These are phyloP conservation scores for Fusarium papillatum DNA, from an alignment of 2,329 filamentous ascomycete genomes.

Conservation along the genomic window DNA sequence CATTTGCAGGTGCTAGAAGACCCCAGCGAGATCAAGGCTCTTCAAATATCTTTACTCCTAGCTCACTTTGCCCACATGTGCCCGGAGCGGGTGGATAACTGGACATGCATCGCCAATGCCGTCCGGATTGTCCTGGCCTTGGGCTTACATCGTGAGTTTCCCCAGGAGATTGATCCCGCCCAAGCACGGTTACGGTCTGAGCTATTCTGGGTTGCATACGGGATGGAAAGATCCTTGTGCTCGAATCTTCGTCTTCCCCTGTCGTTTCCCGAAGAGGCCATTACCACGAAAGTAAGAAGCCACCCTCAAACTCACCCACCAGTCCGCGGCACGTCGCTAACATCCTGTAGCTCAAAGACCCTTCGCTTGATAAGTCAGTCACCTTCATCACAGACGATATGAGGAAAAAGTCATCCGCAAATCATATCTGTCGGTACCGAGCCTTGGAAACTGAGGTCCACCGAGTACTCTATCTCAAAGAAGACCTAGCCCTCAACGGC, in stretches of 20 bases:
- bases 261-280: not conserved
- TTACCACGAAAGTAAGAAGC: not conserved
- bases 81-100: not conserved
- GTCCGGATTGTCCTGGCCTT: not conserved
- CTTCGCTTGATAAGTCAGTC: not conserved
- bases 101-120: not conserved
- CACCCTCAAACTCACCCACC: not conserved
- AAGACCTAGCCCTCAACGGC: not conserved
- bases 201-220: not conserved
- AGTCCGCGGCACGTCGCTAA: not conserved
- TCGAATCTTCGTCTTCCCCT: not conserved
- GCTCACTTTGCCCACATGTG: not conserved
- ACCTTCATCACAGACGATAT: not conserved
- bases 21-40: not conserved
- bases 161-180: not conserved
- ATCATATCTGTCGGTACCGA: not conserved
- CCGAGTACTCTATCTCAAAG: not conserved
- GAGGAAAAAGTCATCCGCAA: not conserved
- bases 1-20: not conserved
- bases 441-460: not conserved
- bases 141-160: not conserved
- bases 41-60: not conserved
- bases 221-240: not conserved
- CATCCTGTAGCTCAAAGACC: not conserved
- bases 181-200: not conserved